phyloP scores from a whole-genome alignment of 306 rosid species.

The Canavalia ensiformis region DNA sequence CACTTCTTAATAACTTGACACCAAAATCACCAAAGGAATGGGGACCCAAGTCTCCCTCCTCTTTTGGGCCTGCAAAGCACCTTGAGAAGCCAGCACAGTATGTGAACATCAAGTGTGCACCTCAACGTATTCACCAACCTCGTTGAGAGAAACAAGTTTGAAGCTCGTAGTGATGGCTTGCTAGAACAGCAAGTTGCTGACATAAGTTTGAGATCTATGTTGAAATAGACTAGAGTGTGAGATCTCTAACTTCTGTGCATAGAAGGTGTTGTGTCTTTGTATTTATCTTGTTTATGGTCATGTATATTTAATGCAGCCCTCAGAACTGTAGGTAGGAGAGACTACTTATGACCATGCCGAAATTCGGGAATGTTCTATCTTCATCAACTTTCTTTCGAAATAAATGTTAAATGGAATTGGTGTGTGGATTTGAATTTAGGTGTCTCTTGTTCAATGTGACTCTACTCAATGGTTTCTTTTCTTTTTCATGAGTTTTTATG shows the following conservation, averaged over 20 bases:
- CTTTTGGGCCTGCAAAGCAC: constrained; percentile 47
- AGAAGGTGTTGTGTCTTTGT: constrained; percentile 27
- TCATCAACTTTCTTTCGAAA: constrained; percentile 16
- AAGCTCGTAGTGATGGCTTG: constrained; percentile 27
- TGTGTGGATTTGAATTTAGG: constrained; percentile 10
- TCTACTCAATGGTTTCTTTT: too few relatives aligned
- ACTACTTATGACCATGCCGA: constrained; percentile 2
- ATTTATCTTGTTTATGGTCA: constrained; percentile 20
- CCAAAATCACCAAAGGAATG: constrained; percentile 55
- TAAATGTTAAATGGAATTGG: constrained; percentile 8
- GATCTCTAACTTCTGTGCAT: constrained; percentile 42
- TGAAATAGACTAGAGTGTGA: neutral
- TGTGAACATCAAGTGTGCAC: constrained; percentile 53
- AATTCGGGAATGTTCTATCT: neutral
- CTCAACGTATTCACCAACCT: constrained; percentile 68
- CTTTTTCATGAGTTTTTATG: too few relatives aligned
- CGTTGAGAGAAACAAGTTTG: constrained; percentile 42
- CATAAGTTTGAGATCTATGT: constrained; percentile 8
- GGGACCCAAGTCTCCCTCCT: constrained; percentile 43
- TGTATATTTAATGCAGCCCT: constrained; percentile 33
- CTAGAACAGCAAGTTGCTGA: constrained; percentile 32
- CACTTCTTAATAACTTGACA: constrained; percentile 51
- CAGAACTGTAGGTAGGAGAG: constrained; percentile 33
- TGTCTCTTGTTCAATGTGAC: constrained; percentile 21
- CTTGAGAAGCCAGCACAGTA: constrained; percentile 59